Evolutionary conservation across 805 yeast genomes (phyloP).

Genomic region (Pichia membranifaciens): DNA sequence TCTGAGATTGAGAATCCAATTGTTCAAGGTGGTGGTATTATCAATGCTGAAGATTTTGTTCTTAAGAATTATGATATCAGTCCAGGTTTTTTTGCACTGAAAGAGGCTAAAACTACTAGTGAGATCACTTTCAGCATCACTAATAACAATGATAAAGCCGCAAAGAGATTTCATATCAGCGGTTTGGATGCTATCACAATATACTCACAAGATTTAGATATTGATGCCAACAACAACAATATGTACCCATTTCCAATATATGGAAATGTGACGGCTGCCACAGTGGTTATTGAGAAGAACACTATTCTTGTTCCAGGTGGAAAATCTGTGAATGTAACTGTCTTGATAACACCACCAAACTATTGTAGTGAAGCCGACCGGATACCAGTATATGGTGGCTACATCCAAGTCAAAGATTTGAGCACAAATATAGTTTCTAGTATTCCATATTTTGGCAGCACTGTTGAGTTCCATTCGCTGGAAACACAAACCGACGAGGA

Average conservation of each 20-base stretch:
- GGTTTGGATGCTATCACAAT: slow-evolving; percentile 5
- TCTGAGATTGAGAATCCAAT: slow-evolving; percentile 3
- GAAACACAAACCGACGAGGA: slow-evolving; percentile 2
- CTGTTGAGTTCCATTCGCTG: slow-evolving; percentile 1
- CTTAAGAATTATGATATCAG: neutral
- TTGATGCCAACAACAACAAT: neutral
- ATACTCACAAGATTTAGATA: slow-evolving; percentile 4
- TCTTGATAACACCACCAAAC: slow-evolving; percentile 6
- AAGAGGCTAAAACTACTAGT: slow-evolving; percentile 3
- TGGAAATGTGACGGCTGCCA: slow-evolving; percentile 1
- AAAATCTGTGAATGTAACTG: slow-evolving; percentile 2
- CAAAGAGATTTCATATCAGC: slow-evolving; percentile 1
- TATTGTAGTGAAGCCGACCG: neutral
- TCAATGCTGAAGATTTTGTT: slow-evolving; percentile 1
- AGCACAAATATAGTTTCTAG: neutral
- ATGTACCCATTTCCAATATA: slow-evolving; percentile 7
- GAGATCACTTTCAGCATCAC: slow-evolving; percentile 3
- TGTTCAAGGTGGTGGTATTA: slow-evolving; percentile 11
- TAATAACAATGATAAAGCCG: neutral
- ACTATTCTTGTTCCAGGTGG: neutral
- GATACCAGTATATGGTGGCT: slow-evolving; percentile 12
- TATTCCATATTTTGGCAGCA: slow-evolving; percentile 9
- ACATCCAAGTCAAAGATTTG: slow-evolving; percentile 1
- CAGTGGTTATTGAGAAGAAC: neutral
- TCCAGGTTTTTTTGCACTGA: slow-evolving; percentile 7